Base-by-base conservation (phyloP, 202 grass and related monocot species). In the Digitaria exilis region DNA sequence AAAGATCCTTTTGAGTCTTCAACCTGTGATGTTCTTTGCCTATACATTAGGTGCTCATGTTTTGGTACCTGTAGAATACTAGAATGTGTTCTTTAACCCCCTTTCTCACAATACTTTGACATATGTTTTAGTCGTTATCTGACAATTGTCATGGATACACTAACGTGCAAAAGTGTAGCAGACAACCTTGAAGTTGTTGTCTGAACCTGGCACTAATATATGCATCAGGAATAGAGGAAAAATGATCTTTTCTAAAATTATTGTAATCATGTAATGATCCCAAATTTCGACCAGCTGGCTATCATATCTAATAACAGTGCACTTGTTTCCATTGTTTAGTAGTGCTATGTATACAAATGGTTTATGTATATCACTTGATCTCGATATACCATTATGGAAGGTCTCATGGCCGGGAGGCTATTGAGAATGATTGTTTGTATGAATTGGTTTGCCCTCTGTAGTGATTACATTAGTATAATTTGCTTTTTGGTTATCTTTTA, bases 211-310 rank as follows among this genome's bases (percentile, higher is more conserved):
- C 35, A 77, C 15, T 70, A 32, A 43, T 80, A 21, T 71, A 46
- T 76, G 73, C 64, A 71, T 24, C 21, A 71, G 24, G 45, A 78
- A 44, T 46, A 63, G 58, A 42, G 24, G 61, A 59, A 16, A 49
- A 46, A 76, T 69, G 45, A 17, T 48, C 11, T 14, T 9, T 32
- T 44, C 62, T 69, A 28, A 71, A 60, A 78, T 79, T 6, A 31
- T 78, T 79, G 70, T 26, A 78, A 45, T 63, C 43, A 63, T 79
- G 70, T 26, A 78, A 45, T 63, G 57, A 63, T 11, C 66, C 18
- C 70, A 26, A 64, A 29, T 74, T 62, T 51, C 34, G 31, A 32
- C 51, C 56, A 46, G 28, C 58, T 31, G 49, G 25, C 2, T 48
- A 72, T 73, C 48, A 39, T 43, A 72, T 73, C 31, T 52, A 82